phyloP scores from a whole-genome alignment of 305 asterid species.

The Solanum chacoense region DNA sequence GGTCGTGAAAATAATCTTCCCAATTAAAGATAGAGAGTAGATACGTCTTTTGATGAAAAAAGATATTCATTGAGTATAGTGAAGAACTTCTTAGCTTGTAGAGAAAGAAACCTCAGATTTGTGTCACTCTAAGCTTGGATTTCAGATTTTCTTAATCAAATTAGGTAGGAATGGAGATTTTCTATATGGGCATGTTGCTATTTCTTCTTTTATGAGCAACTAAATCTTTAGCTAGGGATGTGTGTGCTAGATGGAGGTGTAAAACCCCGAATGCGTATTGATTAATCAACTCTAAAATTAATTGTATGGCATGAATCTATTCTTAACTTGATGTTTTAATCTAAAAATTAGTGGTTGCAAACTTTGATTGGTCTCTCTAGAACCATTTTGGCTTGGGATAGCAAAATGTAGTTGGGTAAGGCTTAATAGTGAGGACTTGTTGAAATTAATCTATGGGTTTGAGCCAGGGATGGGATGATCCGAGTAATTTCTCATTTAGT shows the following conservation, averaged over 20 bases:
- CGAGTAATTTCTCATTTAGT: neutral
- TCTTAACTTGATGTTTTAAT: neutral
- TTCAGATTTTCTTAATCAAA: too few species aligned
- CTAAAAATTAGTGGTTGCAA: neutral
- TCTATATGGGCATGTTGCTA: neutral
- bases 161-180: too few species aligned
- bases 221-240: neutral
- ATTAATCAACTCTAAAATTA: neutral
- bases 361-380: neutral
- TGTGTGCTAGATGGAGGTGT: neutral
- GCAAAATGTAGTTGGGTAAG: neutral
- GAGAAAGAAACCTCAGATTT: too few species aligned
- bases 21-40: neutral
- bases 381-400: neutral
- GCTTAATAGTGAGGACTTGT: neutral
- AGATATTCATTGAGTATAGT: neutral
- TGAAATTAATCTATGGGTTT: neutral
- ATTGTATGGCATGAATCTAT: neutral
- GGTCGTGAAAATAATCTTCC: neutral
- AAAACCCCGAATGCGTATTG: neutral
- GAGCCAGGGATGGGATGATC: neutral
- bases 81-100: too few species aligned
- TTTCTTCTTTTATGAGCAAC: neutral
- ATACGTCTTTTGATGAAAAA: neutral
- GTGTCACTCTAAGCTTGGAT: too few species aligned